Conservation (phyloP, 805 yeast genomes). For the Wickerhamomyces subpelliculosus region DNA sequence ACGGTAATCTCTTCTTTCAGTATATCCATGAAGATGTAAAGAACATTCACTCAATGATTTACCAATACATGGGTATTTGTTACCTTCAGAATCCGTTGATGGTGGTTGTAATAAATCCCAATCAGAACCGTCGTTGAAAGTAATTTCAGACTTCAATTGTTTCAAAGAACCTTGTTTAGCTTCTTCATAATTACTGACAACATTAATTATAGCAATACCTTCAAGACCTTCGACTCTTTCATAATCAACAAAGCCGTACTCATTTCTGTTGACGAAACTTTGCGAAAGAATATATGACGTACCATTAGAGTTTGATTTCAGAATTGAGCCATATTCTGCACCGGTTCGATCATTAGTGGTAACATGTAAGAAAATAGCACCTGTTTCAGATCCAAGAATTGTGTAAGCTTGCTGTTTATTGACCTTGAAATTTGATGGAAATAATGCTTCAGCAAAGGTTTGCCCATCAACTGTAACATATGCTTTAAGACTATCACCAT, state of each 20-base stretch:
- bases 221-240: conserved; percentile 79
- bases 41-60: conserved; percentile 56
- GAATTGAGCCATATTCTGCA: conserved; percentile 65
- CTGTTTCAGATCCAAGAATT: conserved; percentile 63
- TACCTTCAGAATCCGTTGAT: conserved; percentile 50
- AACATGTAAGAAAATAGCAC: conserved; percentile 76
- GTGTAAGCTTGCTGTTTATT: conserved; percentile 70
- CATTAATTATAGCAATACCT: conserved; percentile 73
- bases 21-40: conserved; percentile 81
- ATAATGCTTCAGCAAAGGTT: conserved; percentile 68
- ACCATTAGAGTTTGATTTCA: conserved; percentile 90
- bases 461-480: conserved; percentile 75
- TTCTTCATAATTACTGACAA: conserved; percentile 49
- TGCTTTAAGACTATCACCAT: conserved; percentile 51
- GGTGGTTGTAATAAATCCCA: conserved; percentile 79
- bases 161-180: conserved; percentile 42
- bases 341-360: conserved; percentile 50
- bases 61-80: conserved; percentile 46
- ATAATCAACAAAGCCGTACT: conserved; percentile 75
- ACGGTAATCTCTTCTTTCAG: conserved; percentile 77
- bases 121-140: conserved; percentile 88
- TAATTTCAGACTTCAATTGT: conserved; percentile 59
- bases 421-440: conserved; percentile 64
- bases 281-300: conserved; percentile 72
- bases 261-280: conserved; percentile 70